Evolutionary conservation across 2,329 filamentous ascomycete species (phyloP), one percentile per base, ranked within the genome.

Genomic region (Pseudogymnoascus sp.): DNA sequence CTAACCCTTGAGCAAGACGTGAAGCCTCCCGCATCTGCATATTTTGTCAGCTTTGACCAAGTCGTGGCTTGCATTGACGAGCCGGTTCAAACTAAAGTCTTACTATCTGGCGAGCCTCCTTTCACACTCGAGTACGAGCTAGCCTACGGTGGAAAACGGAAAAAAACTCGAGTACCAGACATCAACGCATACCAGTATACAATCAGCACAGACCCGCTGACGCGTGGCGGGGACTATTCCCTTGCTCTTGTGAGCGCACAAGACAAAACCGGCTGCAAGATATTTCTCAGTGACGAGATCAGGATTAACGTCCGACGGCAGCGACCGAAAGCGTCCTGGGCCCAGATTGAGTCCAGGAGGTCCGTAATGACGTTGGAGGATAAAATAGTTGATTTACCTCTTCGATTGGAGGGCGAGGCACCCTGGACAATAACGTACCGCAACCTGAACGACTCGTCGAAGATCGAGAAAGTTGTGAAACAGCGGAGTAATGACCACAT

Each of bases 81-180:
- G 62, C 81, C 87, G 19, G 85, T 92, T 6, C 83, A 87, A 33
- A 84, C 94, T 29, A 85, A 91, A 62, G 85, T 97, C 39, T 76
- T 81, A 60, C 82, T 97, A 43, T 80, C 85, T 52, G 94, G 95
- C 43, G 92, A 97, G 69, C 82, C 87, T 16, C 94, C 95, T 0
- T 97, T 93, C 80, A 89, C 82, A 21, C 77, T 99, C 39, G 92
- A 97, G 72, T 99, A 96, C 78, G 94, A 97, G 74, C 79, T 97
- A 41, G 84, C 97, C 6, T 90, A 97, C 74, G 90, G 92, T 62
- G 92, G 92, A 62, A 95, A 90, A 75, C 85, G 92, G 61, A 87
- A 84, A 66, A 88, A 89, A 60, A 82, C 88, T 68, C 83, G 81
- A 62, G 79, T 85, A 26, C 79, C 83, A 0, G 79, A 83, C 63